Percentiles rank a stretch among this genome's conserved stretches.
These are phyloP conservation scores for Leucogyrophana mollusca DNA, from an alignment of 768 basidiomycete species.

Conservation along the genomic window DNA sequence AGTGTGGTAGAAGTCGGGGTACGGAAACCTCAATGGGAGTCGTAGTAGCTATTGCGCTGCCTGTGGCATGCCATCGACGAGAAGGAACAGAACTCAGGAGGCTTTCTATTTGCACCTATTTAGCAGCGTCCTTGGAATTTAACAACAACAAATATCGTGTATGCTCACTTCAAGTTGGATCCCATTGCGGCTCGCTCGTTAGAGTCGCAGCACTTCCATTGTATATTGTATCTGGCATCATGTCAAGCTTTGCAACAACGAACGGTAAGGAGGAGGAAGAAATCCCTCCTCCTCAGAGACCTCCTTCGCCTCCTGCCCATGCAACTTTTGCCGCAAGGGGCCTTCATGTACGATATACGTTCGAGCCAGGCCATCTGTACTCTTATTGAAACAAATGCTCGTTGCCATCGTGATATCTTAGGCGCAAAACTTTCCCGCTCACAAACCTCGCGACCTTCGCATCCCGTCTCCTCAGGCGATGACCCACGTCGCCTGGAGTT, in stretches of 20 bases:
- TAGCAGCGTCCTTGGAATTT: conserved; percentile 13
- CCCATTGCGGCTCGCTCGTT: no score
- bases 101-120: conserved; percentile 6
- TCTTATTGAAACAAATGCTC: conserved; percentile 8
- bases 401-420: conserved; percentile 26
- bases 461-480: conserved; percentile 62
- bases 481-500: conserved; percentile 81
- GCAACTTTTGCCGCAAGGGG: conserved; percentile 69
- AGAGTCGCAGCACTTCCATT: no score
- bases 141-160: conserved; percentile 23
- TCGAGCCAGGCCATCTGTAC: conserved; percentile 9
- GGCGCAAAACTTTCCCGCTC: conserved; percentile 79
- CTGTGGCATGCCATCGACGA: no score
- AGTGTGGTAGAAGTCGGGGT: no score
- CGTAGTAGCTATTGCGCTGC: no score
- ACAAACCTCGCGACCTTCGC: conserved; percentile 73
- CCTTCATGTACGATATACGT: conserved; percentile 60
- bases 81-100: no score
- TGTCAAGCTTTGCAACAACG: conserved; percentile 21
- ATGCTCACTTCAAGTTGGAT: not conserved
- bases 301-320: conserved; percentile 71
- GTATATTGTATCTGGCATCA: conserved; percentile 6
- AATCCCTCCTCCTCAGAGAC: conserved; percentile 52
- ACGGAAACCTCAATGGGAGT: no score
- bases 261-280: conserved; percentile 56